Conservation (phyloP, 495 filamentous ascomycete species). For the Monascus purpureus region DNA sequence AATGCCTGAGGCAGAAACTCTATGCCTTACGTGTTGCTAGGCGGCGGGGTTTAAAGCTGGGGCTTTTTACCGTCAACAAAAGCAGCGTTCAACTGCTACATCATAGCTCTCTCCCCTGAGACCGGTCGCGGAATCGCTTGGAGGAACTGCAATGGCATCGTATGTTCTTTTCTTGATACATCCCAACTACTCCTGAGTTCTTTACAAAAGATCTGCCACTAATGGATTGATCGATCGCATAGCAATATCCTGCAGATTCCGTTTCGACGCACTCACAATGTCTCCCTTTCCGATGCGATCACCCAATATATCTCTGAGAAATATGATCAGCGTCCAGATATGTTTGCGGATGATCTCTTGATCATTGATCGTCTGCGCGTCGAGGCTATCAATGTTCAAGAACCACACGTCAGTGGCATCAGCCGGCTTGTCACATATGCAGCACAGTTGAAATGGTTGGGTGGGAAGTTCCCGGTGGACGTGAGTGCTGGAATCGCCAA, state of each 20-base stretch:
- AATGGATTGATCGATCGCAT: not conserved
- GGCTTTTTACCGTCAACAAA: constrained; percentile 27
- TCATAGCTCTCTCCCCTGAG: no score
- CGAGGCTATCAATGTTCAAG: constrained; percentile 74
- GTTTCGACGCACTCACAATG: constrained; percentile 69
- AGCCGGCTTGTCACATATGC: constrained; percentile 78
- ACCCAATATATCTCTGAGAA: constrained; percentile 95
- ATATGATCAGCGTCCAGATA: constrained; percentile 98
- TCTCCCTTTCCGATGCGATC: constrained; percentile 68
- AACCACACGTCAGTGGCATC: constrained; percentile 82
- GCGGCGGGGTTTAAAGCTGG: constrained; percentile 12
- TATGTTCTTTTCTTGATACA: constrained; percentile 11
- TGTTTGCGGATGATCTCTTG: constrained; percentile 84
- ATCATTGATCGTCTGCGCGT: constrained; percentile 69
- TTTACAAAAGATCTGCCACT: no score
- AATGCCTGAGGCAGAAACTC: constrained; percentile 10
- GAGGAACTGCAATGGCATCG: constrained; percentile 26
- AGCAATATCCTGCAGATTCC: constrained; percentile 54
- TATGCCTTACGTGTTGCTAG: constrained; percentile 28
- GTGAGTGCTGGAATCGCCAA: constrained; percentile 39
- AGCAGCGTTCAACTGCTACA: not conserved
- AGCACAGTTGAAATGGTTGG: constrained; percentile 85
- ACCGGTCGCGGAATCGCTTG: no score
- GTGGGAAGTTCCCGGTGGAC: constrained; percentile 93
- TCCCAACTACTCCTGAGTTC: not conserved